Evolutionary conservation across 495 filamentous ascomycete genomes (phyloP).

Genomic region (Trypethelium eluteriae): DNA sequence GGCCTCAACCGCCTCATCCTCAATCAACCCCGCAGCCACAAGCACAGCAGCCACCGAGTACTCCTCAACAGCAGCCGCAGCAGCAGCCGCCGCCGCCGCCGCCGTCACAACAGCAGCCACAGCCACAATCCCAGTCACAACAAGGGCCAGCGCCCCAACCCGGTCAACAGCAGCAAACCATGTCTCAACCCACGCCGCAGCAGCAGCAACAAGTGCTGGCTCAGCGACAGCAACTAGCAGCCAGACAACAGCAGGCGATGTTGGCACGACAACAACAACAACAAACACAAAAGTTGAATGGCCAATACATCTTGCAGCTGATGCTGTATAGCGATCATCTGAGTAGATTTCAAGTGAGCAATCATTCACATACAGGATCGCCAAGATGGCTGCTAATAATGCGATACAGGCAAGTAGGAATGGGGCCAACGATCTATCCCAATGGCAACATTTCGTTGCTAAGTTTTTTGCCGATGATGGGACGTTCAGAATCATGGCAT

Average conservation of each 20-base stretch:
- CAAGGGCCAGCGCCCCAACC: not conserved
- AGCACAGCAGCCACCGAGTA: constrained; percentile 16
- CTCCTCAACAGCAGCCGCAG: constrained; percentile 27
- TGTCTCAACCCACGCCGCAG: not conserved
- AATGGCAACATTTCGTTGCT: constrained; percentile 70
- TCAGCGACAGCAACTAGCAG: constrained; percentile 17
- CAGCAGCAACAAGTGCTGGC: constrained; percentile 18
- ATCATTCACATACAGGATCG: too few relatives aligned
- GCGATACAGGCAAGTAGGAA: not conserved
- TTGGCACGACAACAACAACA: constrained; percentile 15
- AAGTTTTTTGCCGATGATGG: constrained; percentile 66
- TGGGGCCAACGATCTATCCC: constrained; percentile 48
- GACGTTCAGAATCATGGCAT: constrained; percentile 52
- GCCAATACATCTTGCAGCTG: constrained; percentile 54
- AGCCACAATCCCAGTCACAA: not conserved
- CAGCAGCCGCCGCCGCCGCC: constrained; percentile 19
- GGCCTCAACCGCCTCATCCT: constrained; percentile 22
- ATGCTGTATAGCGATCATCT: constrained; percentile 64
- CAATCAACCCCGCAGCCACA: constrained; percentile 37
- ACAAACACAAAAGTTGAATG: constrained; percentile 28
- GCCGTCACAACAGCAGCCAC: constrained; percentile 21
- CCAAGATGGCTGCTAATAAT: not conserved
- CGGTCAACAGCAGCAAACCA: constrained; percentile 16
- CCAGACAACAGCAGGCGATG: constrained; percentile 20
- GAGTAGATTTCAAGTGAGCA: constrained; percentile 53